Evolutionary conservation across 139 green algal species (phyloP), one percentile per base, ranked within the genome.

Genomic region (Haematococcus lacustris): DNA sequence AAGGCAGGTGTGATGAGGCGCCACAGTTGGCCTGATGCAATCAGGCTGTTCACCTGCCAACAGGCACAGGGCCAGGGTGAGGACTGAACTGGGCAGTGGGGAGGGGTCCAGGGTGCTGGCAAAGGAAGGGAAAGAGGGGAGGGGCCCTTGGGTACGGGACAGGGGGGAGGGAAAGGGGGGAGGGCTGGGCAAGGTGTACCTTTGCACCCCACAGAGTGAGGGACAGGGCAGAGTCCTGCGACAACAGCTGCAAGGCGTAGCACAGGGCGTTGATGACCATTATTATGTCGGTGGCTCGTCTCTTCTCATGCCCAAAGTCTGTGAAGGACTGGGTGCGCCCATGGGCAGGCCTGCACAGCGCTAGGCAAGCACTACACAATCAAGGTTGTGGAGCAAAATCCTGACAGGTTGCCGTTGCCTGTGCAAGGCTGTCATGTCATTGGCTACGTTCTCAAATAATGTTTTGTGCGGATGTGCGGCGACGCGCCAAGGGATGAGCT

Each of bases 1-100:
- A 94, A 87, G 38, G 81, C 66, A 21, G 88, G 76, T 0, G 91
- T 92, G 47, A 96, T 25, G 5, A 97, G 78, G 0, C 91, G 81
- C 80, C 83, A 96, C 71, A 70, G 79, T 76, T 97, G 72, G 1
- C 91, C 91, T 25, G 59, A 51, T 2, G 76, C 33, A 57, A 97
- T 93, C 1, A 85, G 62, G 2, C 51, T 26, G 78, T 96, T 95
- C 7, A 90, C 66, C 86, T 96, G 81, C 41, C 34, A n/a, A n/a
- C n/a, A n/a, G n/a, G n/a, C n/a, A 28, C 21, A 57, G 13, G 47
- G 13, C 21, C 59, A 38, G n/a, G 3, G 26, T 1, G 66, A 47
- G 38, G 23, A 32, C 7, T 13, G 26, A 25, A 6, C 34, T 38
- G 30, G 25, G 33, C 13, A 70, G 3, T 5, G 5, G 66, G 17